Evolutionary conservation across 2,329 filamentous ascomycete species (phyloP), one percentile per base, ranked within the genome.

Genomic region (Monilinia fructicola): DNA sequence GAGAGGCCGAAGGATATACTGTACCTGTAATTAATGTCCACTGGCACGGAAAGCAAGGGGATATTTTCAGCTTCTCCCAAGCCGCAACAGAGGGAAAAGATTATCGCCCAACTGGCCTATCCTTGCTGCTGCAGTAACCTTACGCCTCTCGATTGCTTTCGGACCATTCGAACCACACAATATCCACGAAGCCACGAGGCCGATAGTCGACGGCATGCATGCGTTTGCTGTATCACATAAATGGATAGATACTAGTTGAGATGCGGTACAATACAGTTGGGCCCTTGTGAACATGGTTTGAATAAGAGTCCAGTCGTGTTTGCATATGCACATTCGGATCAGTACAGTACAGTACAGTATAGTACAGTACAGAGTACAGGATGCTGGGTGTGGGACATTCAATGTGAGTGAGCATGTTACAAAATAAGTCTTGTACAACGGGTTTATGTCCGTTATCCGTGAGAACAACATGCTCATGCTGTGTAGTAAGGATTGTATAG

Each of bases 401-500:
- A 38, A 50, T 38, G n/a, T n/a, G n/a, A n/a, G n/a, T n/a, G n/a
- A n/a, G n/a, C n/a, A n/a, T n/a, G 44, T 60, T 50, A 60, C 58
- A 26, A 12, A 21, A 60, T 12, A 50, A 50, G 44, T 60, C 44
- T 50, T 50, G 58, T 60, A 48, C 48, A 48, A 60, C 56, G 56
- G 56, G 28, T 48, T 60, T 38, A 60, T 60, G 56, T 50, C 58
- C 44, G 58, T 61, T 50, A 50, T 26, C 58, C 58, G 58, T 60
- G 21, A 50, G 44, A 60, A 12, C 11, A 46, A n/a, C 14, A 60
- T 50, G 28, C 31, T 26, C 18, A 60, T 60, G 28, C 31, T 26
- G 44, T 50, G 44, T 11, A 52, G 31, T 5, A n/a, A n/a, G n/a
- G n/a, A n/a, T n/a, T n/a, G n/a, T 7, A 26, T 23, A 4, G 21